A percentile compares a stretch with the other conserved stretches of the same genome.
These are phyloP conservation scores for Sicyos baderoa DNA, from an alignment of 306 rosid genomes.

Conservation along the genomic window DNA sequence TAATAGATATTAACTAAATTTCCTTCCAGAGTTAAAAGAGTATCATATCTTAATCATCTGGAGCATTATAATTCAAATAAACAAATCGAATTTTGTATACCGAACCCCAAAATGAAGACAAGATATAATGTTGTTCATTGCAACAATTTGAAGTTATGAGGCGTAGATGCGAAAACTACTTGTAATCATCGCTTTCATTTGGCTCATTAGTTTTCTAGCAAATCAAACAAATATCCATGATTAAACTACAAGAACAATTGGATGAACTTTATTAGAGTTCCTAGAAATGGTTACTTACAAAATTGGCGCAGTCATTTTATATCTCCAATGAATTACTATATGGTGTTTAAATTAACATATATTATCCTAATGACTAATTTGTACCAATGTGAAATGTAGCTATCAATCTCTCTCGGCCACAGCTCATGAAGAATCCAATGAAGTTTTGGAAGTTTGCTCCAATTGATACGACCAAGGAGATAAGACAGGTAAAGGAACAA, in stretches of 20 bases:
- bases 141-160: neutral
- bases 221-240: neutral
- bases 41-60: neutral
- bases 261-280: neutral
- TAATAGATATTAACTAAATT: neutral
- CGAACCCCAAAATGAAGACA: neutral
- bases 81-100: neutral
- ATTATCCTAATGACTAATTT: neutral
- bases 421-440: conserved; percentile 28
- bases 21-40: too few species aligned
- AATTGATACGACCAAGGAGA: neutral
- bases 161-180: neutral
- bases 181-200: neutral
- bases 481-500: neutral
- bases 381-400: neutral
- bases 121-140: neutral
- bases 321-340: neutral
- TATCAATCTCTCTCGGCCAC: neutral
- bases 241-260: neutral
- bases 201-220: neutral
- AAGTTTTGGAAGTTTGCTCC: neutral
- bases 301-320: neutral
- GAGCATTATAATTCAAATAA: neutral
- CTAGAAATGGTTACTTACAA: neutral
- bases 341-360: neutral